Evolutionary conservation across 345 rosid species (phyloP).

Genomic region (Syzygium oleosum): DNA sequence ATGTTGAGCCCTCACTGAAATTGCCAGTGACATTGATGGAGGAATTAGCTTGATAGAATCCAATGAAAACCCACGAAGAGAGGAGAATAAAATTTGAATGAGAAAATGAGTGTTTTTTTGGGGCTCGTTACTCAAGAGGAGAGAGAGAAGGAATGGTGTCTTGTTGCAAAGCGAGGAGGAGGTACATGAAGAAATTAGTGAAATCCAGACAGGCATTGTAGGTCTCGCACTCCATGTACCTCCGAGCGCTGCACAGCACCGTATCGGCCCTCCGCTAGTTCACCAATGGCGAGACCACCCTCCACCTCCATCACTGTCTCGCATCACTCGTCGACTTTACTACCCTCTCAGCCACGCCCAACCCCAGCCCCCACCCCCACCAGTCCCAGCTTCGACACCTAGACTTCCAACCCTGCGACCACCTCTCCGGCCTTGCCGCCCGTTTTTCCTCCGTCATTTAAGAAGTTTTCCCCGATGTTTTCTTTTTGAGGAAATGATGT

Average conservation of each 20-base stretch:
- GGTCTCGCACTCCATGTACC: not conserved
- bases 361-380: not conserved
- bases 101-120: not conserved
- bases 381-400: not conserved
- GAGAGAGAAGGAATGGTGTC: not conserved
- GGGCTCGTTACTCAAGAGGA: not conserved
- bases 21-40: not conserved
- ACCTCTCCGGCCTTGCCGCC: not conserved
- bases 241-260: slow-evolving; percentile 4
- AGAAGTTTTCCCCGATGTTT: not conserved
- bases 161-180: not conserved
- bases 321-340: not conserved
- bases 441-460: not conserved
- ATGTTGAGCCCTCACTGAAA: not conserved
- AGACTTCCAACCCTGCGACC: not conserved
- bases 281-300: slow-evolving; percentile 22
- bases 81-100: not conserved
- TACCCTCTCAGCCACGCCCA: not conserved
- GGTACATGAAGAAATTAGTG: not conserved
- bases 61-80: not conserved
- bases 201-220: not conserved
- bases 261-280: slow-evolving; percentile 71
- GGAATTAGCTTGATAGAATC: not conserved
- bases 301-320: not conserved
- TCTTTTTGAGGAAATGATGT: not conserved